Percentiles rank a stretch among this genome's conserved stretches.
These are phyloP conservation scores for Ophiostoma sp. DNA, from an alignment of 2,329 filamentous ascomycete genomes.

Conservation along the genomic window DNA sequence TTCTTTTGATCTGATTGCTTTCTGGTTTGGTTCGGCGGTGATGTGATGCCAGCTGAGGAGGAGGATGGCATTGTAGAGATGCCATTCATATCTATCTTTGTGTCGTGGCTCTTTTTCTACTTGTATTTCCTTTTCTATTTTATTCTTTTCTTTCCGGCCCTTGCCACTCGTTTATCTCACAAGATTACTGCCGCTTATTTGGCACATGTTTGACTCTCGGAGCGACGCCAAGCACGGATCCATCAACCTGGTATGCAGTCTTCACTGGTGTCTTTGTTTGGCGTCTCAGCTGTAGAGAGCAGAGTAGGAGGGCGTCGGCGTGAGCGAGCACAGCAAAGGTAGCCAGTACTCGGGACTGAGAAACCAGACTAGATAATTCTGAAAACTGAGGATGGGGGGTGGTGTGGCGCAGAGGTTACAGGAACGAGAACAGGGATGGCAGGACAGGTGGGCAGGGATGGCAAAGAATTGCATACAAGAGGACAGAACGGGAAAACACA, in stretches of 20 bases:
- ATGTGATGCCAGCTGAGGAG: background rate
- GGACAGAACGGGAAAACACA: background rate
- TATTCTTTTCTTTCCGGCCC: no score
- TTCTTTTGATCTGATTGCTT: background rate
- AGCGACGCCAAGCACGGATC: background rate
- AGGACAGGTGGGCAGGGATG: background rate
- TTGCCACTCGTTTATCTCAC: background rate
- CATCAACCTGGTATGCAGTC: conserved; percentile 2
- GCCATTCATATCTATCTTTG: background rate
- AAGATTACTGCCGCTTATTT: background rate
- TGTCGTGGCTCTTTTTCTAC: background rate
- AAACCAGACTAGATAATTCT: background rate
- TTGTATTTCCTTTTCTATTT: conserved; percentile 6
- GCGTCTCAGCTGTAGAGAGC: background rate
- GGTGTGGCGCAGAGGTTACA: background rate
- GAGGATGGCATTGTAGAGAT: background rate
- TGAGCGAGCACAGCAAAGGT: background rate
- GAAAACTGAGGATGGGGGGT: no score
- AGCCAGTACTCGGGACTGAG: background rate
- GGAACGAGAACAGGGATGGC: background rate
- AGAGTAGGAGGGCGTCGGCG: no score
- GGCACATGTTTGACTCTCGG: background rate
- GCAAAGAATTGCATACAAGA: background rate
- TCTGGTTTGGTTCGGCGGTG: background rate
- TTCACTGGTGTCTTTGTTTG: no score